A percentile compares a stretch with the other conserved stretches of the same genome.
Evolutionary conservation across 208 protist species (phyloP).

Genomic region (Trypanosoma rangeli): DNA sequence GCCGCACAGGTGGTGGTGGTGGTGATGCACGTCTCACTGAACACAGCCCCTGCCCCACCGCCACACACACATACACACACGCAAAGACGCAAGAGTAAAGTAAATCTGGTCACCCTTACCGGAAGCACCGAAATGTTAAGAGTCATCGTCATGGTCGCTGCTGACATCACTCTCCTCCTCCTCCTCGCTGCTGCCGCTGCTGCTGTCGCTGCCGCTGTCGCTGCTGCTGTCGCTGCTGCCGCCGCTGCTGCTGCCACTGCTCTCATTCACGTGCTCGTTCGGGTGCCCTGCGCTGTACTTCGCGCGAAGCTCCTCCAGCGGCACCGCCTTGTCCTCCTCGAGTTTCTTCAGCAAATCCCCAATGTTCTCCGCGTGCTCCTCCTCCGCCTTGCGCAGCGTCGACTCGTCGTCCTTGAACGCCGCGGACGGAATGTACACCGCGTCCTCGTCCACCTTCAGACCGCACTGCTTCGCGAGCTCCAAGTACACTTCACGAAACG

Average conservation of each 20-base stretch:
- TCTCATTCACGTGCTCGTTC: too few relatives aligned
- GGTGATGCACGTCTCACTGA: too few relatives aligned
- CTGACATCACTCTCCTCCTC: conserved; percentile 31
- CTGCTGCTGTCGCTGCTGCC: too few relatives aligned
- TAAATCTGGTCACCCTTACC: conserved; percentile 35
- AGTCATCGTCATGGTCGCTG: conserved; percentile 35
- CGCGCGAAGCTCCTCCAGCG: conserved; percentile 72
- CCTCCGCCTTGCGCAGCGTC: conserved; percentile 74
- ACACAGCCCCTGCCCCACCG: conserved; percentile 7
- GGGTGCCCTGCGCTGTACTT: too few relatives aligned
- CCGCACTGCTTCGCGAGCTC: conserved; percentile 48
- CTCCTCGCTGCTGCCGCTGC: conserved; percentile 5
- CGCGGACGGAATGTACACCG: conserved; percentile 74
- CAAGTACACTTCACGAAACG: conserved; percentile 56
- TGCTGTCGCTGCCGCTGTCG: conserved; percentile 5
- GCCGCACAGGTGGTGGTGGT: too few relatives aligned
- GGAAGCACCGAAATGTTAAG: conserved; percentile 32
- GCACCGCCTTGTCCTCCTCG: conserved; percentile 79
- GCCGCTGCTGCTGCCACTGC: too few relatives aligned
- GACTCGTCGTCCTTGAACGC: conserved; percentile 77
- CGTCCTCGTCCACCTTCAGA: conserved; percentile 63
- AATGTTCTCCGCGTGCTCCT: conserved; percentile 60
- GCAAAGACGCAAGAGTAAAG: too few relatives aligned
- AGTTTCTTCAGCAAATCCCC: conserved; percentile 66
- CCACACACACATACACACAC: too few relatives aligned